Evolutionary conservation across 2,329 filamentous ascomycete genomes (phyloP), one percentile per base, ranked within the genome.

Genomic region (Alternaria longipes): DNA sequence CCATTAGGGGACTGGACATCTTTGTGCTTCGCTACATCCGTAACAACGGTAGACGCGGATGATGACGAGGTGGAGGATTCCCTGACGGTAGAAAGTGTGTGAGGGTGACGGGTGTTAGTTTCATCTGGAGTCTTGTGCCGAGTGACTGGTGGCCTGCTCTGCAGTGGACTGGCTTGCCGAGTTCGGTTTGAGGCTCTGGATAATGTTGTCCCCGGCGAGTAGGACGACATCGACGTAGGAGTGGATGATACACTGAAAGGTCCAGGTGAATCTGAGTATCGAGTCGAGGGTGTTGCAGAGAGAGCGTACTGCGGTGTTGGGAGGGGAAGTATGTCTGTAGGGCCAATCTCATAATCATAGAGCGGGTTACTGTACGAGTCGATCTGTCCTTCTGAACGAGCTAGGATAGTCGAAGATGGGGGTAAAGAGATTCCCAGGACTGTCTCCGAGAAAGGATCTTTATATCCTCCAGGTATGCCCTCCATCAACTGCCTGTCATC

Each of bases 231-330:
- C 9, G 91, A 93, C 5, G 90, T 93, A 7, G 91, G 91, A 3
- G 91, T 93, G 1, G 91, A 93, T 60, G 91, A 90, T 64, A 91
- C 85, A 73, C 91, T 93, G 77, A 92, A 93, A 5, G 87, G 81
- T 2, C 89, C 87, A 11, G 90, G 87, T 1, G 91, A 93, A 57
- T 88, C 91, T 2, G 90, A 92, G 70, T 91, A 93, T 62, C 89
- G 84, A 2, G 91, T 93, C 4, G 91, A 93, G 38, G 91, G 90
- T 60, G 90, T 93, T 24, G 84, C 87, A 62, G 90, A 92, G 54
- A 89, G 84, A 3, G 84, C 85, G 76, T 90, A 88, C 8, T 87
- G 79, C n/a, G 89, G 89, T 6, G 88, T 89, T 8, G 88, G 88
- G 7, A 88, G 87, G n/a, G 89, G 87, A 6, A 90, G 81, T 67